Percentiles rank a stretch among this genome's conserved stretches.
Conservation (phyloP, 441 rosid species). For the Raphanus hybrid region DNA sequence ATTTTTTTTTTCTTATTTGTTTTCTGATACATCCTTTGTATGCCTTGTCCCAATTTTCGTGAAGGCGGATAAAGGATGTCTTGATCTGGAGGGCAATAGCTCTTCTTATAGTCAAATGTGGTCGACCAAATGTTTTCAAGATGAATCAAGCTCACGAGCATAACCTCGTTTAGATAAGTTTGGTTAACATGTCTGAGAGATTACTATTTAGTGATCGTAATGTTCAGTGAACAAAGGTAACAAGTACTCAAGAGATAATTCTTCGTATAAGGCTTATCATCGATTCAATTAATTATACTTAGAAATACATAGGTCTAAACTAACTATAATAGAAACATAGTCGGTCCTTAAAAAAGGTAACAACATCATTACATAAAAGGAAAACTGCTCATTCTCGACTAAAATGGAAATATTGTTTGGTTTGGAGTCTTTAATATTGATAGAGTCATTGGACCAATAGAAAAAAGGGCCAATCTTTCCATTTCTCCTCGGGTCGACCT, state of each 20-base stretch:
- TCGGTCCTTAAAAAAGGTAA: too few species aligned
- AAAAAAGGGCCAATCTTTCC: too few species aligned
- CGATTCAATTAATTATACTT: too few species aligned
- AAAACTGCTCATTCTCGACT: neutral
- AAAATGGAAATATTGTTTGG: neutral
- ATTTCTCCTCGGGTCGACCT: too few species aligned
- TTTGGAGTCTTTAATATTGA: too few species aligned
- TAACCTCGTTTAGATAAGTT: neutral
- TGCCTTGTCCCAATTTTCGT: neutral
- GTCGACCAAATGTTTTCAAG: neutral
- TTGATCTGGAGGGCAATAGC: neutral
- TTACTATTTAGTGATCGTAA: neutral
- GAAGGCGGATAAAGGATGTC: neutral
- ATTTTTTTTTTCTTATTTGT: neutral
- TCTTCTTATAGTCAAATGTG: neutral
- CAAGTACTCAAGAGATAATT: neutral
- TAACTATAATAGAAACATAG: too few species aligned
- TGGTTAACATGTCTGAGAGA: neutral
- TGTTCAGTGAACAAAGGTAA: neutral
- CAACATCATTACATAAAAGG: neutral
- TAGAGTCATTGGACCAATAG: too few species aligned
- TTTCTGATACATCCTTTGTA: neutral
- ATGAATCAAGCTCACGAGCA: neutral
- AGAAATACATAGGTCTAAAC: neutral
- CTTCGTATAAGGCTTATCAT: neutral